Evolutionary conservation across 73 alveolate species (phyloP).

Genomic region (Symbiodinium pilosum): DNA sequence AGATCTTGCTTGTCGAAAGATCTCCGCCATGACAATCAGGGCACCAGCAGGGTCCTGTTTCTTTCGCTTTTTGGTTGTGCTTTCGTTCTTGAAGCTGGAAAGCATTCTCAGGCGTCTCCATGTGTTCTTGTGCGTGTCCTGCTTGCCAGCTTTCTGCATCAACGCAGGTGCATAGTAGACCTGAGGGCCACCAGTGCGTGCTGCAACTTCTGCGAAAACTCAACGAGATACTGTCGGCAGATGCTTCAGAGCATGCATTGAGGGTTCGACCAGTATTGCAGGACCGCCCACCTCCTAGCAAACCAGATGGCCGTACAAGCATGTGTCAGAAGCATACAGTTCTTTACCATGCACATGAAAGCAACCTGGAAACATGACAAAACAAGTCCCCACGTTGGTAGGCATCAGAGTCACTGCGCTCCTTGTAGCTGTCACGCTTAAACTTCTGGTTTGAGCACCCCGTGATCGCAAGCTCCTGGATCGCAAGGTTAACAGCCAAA

Average conservation of each 20-base stretch:
- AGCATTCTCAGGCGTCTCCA: too few relatives aligned
- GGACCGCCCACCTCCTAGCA: conserved; percentile 47
- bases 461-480: conserved; percentile 44
- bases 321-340: not conserved
- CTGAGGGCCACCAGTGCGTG: not conserved
- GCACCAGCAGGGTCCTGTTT: conserved; percentile 45
- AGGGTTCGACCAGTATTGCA: conserved; percentile 14
- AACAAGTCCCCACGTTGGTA: too few relatives aligned
- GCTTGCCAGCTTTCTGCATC: conserved; percentile 66
- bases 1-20: conserved; percentile 55
- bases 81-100: too few relatives aligned
- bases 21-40: conserved; percentile 32
- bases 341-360: not conserved
- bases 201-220: not conserved
- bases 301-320: not conserved
- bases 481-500: too few relatives aligned
- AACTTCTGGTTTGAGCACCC: conserved; percentile 43
- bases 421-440: conserved; percentile 55
- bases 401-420: not conserved
- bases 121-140: not conserved
- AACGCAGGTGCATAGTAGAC: conserved; percentile 55
- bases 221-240: too few relatives aligned
- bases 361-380: too few relatives aligned
- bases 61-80: too few relatives aligned
- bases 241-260: not conserved